phyloP scores from a whole-genome alignment of 2,329 filamentous ascomycete species.

The Claviceps digitariae region DNA sequence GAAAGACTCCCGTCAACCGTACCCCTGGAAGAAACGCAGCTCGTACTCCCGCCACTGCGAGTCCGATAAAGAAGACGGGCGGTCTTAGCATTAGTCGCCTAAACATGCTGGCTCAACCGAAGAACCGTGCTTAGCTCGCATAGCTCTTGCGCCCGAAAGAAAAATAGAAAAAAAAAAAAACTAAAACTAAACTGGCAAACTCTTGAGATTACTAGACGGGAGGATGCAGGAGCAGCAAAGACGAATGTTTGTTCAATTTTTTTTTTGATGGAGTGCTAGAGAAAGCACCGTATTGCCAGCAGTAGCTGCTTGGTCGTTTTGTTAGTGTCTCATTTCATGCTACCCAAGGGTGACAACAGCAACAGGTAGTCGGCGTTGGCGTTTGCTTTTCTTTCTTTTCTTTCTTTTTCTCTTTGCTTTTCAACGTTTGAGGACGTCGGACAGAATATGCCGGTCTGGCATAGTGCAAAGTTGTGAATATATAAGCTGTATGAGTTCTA shows the following conservation, averaged over 20 bases:
- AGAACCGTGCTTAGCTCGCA: slow-evolving; percentile 32
- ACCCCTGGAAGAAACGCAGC: slow-evolving; percentile 8
- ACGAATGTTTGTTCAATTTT: background rate
- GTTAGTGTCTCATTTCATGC: background rate
- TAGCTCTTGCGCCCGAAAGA: background rate
- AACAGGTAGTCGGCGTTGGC: background rate
- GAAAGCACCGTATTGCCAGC: background rate
- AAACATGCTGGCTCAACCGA: slow-evolving; percentile 48
- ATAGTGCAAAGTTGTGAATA: background rate
- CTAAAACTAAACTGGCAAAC: too few relatives aligned
- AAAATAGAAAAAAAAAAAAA: too few relatives aligned
- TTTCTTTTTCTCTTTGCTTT: background rate
- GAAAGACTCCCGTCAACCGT: slow-evolving; percentile 11
- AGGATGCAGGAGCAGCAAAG: background rate
- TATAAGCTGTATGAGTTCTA: background rate
- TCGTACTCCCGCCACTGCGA: slow-evolving; percentile 18
- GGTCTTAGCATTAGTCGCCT: slow-evolving; percentile 45
- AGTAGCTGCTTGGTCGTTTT: background rate
- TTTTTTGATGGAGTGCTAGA: background rate
- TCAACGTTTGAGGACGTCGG: background rate
- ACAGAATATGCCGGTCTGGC: background rate
- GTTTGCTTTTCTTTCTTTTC: background rate
- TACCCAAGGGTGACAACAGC: background rate
- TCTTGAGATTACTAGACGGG: background rate
- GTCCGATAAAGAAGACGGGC: slow-evolving; percentile 37